phyloP scores from a whole-genome alignment of 179 eudicot species.

The Beta corolliflora region DNA sequence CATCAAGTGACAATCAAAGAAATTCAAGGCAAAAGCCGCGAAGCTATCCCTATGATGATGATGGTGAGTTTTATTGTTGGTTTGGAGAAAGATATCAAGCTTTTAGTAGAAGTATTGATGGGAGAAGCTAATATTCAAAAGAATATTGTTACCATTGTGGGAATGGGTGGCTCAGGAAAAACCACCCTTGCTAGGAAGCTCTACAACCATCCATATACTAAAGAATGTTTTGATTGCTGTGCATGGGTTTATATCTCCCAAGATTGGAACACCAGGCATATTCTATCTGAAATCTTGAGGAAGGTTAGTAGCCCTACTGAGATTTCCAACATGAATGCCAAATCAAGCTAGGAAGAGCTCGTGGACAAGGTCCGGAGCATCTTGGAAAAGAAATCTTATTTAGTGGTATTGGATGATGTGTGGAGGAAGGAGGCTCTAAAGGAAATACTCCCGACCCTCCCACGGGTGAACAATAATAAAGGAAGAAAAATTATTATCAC shows the following conservation, averaged over 20 bases:
- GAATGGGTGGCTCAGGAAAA: conserved; percentile 64
- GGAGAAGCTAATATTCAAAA: not conserved
- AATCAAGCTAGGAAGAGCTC: conserved; percentile 20
- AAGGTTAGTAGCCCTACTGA: conserved; percentile 14
- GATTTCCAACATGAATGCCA: conserved; percentile 1
- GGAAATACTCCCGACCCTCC: conserved; percentile 33
- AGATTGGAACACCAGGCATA: conserved; percentile 28
- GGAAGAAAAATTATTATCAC: conserved; percentile 54
- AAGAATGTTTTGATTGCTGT: conserved; percentile 33
- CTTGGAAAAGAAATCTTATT: conserved; percentile 36
- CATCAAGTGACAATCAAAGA: not conserved
- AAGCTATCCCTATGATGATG: conserved; percentile 12
- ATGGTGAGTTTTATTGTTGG: conserved; percentile 27
- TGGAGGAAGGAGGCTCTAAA: conserved; percentile 46
- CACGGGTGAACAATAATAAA: conserved; percentile 16
- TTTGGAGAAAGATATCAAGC: conserved; percentile 24
- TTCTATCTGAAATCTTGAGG: conserved; percentile 27
- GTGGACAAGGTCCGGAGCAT: conserved; percentile 36
- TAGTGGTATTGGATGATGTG: conserved; percentile 61
- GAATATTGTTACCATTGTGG: conserved; percentile 37
- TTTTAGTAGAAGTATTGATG: conserved; percentile 11
- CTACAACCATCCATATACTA: conserved; percentile 32
- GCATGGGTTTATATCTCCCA: conserved; percentile 56
- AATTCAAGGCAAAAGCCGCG: not conserved
- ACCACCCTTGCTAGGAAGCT: conserved; percentile 55